Base-by-base conservation (phyloP, 306 rosid genomes). In the Malus asiatica region DNA sequence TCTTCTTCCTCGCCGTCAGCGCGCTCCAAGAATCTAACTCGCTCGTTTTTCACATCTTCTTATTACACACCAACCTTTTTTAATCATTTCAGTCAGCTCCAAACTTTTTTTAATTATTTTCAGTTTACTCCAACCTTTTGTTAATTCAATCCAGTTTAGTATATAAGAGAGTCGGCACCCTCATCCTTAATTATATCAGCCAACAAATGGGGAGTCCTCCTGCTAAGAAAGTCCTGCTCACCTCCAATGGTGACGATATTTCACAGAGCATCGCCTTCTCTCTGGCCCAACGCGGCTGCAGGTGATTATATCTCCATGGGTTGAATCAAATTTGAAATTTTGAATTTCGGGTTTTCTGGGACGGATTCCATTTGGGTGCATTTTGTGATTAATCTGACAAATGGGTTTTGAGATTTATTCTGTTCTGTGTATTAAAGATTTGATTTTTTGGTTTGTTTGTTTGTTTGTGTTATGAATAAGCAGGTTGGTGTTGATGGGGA, bases 401-500 rank as follows among this genome's bases (percentile, higher is more conserved):
- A 46, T 60, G 70, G 78, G 59, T 65, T 4, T 20, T 8, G 29
- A 33, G 40, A 57, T 8, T 29, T 23, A 8, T 2, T 48, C 44
- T 13, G 19, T 51, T 51, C 6, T 16, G 14, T 12, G 13, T 59
- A 29, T 71, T 18, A 67, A 48, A 58, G 15, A 25, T 25, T 58
- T 53, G 22, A 27, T n/a, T 9, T 2, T 25, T 65, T 20, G 66
- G 11, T n/a, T 68, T 33, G 35, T 22, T 59, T 8, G 19, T 67
- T 40, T 51, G 29, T 22, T 55, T 8, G 61, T 55, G 22, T 20
- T 57, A 1, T 57, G 62, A 11, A 8, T 57, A 61, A 63, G 74
- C 44, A 93, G 97, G 82, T 44, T 94, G 83, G 96, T 91, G 76
- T 86, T 94, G 87, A 73, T 91, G 87, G 98, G 98, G 71, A 80